A percentile compares a stretch with the other conserved stretches of the same genome.
phyloP scores from a whole-genome alignment of 2,329 filamentous ascomycete genomes.

The Calonectria hongkongensis region DNA sequence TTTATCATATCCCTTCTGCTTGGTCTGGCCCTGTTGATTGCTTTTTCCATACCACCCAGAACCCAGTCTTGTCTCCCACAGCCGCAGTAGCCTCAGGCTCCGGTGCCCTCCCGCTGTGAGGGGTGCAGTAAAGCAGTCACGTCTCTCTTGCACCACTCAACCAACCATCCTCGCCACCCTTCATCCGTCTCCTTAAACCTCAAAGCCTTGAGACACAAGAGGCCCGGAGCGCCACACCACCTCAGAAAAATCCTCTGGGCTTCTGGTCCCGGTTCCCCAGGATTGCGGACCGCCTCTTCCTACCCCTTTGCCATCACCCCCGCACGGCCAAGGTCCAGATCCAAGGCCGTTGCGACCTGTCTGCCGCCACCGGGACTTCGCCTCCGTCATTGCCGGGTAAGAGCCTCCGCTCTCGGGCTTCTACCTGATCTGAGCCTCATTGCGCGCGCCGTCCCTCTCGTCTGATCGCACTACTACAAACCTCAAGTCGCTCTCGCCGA shows the following conservation, averaged over 20 bases:
- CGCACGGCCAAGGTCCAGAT: constrained; percentile 3
- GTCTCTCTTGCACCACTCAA: constrained; percentile 3
- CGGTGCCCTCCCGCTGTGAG: constrained; percentile 9
- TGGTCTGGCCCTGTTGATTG: constrained; percentile 13
- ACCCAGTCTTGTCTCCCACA: constrained; percentile 2
- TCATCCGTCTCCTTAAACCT: neutral
- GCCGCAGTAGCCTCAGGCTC: constrained; percentile 5
- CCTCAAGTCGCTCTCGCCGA: neutral
- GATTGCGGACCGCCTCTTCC: neutral
- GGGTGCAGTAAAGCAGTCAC: neutral
- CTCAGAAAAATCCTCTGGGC: neutral
- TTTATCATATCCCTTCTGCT: neutral
- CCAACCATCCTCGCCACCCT: neutral
- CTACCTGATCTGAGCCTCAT: constrained; percentile 32
- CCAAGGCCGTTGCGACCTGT: constrained; percentile 17
- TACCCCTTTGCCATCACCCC: neutral
- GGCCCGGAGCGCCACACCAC: neutral
- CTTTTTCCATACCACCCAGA: neutral
- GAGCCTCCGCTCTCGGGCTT: constrained; percentile 44
- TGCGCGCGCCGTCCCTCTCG: constrained; percentile 35
- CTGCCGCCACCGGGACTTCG: constrained; percentile 14
- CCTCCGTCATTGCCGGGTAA: constrained; percentile 31
- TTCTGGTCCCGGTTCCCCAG: constrained; percentile 9
- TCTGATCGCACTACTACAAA: constrained; percentile 25
- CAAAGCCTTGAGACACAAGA: constrained; percentile 14